Evolutionary conservation across 2,329 filamentous ascomycete species (phyloP), one percentile per base, ranked within the genome.

Genomic region (Knufia fluminis): DNA sequence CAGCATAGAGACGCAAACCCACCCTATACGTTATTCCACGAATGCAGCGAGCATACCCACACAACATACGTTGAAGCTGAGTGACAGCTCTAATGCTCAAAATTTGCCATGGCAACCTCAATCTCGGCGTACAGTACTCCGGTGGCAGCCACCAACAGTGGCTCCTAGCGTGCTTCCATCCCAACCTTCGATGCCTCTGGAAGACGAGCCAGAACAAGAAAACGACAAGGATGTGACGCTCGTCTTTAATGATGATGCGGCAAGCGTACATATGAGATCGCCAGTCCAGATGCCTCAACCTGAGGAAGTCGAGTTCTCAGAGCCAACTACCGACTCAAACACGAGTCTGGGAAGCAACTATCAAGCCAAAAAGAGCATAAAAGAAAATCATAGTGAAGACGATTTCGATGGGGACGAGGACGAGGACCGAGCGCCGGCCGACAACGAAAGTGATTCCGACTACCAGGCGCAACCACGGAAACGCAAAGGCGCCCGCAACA

Each of bases 241-340:
- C 28, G 14, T 20, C 3, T 43, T 28, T 22, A 14, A 26, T 3
- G 22, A 26, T 3, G 40, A 43, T 10, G 40, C 28, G 20, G n/a
- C 28, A 14, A n/a, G n/a, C n/a, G 38, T 23, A 10, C 40, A 28
- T 12, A 12, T 12, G 40, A 26, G 22, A 12, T 28, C 40, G 10
- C 40, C 22, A 19, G n/a, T 43, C n/a, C 46, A 49, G 46, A 54
- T 54, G 41, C 32, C 44, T 32, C 48, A 52, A n/a, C 55, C 55
- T 4, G 46, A 54, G 40, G 55, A 56, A 40, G 48, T 57, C 3
- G 55, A 56, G 14, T 17, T 57, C 4, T 51, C 55, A 6, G 22
- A 26, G 23, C n/a, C 22, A 14, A 24, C 22, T 12, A 43, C 40
- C 8, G 20, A 28, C 14, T 43, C 40, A 6, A 28, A 6, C 19